Conservation (phyloP, 306 rosid species). For the Glycine tomentella region DNA sequence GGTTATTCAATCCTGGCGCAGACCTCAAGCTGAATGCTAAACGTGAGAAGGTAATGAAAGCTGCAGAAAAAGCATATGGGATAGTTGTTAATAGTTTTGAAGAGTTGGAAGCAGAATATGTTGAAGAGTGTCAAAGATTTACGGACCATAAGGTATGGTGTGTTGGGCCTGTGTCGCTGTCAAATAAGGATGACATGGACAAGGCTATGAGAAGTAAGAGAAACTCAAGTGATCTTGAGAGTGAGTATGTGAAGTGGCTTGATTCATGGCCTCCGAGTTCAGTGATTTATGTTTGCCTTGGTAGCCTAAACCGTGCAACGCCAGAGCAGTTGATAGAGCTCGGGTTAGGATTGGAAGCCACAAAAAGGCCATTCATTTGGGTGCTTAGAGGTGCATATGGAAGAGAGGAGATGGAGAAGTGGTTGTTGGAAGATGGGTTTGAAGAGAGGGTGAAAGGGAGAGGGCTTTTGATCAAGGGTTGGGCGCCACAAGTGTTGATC, state of each 20-base stretch:
- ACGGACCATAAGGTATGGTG: slow-evolving; percentile 51
- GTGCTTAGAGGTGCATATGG: slow-evolving; percentile 20
- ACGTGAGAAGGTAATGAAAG: slow-evolving; percentile 28
- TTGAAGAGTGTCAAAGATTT: slow-evolving; percentile 27
- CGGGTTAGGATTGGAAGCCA: slow-evolving; percentile 64
- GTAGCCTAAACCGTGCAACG: slow-evolving; percentile 57
- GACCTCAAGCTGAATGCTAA: background rate
- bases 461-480: slow-evolving; percentile 58
- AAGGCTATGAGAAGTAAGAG: background rate
- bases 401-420: slow-evolving; percentile 3
- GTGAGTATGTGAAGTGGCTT: slow-evolving; percentile 51
- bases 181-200: background rate
- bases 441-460: slow-evolving; percentile 50
- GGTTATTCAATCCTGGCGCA: slow-evolving; percentile 21
- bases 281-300: slow-evolving; percentile 64
- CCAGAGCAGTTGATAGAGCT: slow-evolving; percentile 57
- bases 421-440: background rate
- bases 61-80: slow-evolving; percentile 45
- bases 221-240: background rate
- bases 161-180: slow-evolving; percentile 57
- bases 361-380: slow-evolving; percentile 40
- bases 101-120: slow-evolving; percentile 34
- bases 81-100: slow-evolving; percentile 48
- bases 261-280: slow-evolving; percentile 48
- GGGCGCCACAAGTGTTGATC: slow-evolving; percentile 68